Base-by-base conservation (phyloP, 2,329 filamentous ascomycete genomes). In the Fusarium sublunatum region DNA sequence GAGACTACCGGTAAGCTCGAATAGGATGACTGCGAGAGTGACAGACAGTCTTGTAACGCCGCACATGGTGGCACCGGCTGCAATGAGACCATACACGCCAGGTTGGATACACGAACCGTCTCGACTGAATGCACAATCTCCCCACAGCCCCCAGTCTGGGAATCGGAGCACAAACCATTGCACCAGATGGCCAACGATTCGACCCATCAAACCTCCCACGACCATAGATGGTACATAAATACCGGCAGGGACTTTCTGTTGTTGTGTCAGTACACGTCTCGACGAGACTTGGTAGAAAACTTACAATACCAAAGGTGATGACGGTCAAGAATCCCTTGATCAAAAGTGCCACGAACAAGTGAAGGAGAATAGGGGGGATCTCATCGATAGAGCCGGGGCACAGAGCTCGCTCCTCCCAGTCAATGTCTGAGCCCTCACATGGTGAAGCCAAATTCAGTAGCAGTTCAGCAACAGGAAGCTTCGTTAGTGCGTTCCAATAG, bases 191-290 rank as follows among this genome's bases (percentile, higher is more conserved):
- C 95, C 95, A 11, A 97, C 86, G 40, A 95, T 88, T 7, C 94
- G 88, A 28, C 94, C 94, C 80, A 97, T 89, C 15, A 99, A 81
- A 71, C 95, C 95, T 64, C 95, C 95, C 15, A 98, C 92, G 26
- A 98, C 95, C 95, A 99, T 99, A 69, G 94, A 97, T 4, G 95
- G 95, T 2, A 99, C 93, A 70, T 99, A 99, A 68, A 99, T 97
- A 63, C 95, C 95, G 1, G 94, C 93, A 9, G 95, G 95, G 0
- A 98, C 88, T 82, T 98, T 98, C 82, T 86, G 73, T 44, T 7
- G 15, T 19, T 3, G 6, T n/a, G 54, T 74, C 45, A 73, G 70
- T 57, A 34, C 13, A 31, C 13, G 19, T 11, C 38, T 46, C 12
- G n/a, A n/a, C 35, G 3, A 13, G 29, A 12, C 15, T 19, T 10